Evolutionary conservation across 306 rosid species (phyloP).

Genomic region (Pueraria montana): DNA sequence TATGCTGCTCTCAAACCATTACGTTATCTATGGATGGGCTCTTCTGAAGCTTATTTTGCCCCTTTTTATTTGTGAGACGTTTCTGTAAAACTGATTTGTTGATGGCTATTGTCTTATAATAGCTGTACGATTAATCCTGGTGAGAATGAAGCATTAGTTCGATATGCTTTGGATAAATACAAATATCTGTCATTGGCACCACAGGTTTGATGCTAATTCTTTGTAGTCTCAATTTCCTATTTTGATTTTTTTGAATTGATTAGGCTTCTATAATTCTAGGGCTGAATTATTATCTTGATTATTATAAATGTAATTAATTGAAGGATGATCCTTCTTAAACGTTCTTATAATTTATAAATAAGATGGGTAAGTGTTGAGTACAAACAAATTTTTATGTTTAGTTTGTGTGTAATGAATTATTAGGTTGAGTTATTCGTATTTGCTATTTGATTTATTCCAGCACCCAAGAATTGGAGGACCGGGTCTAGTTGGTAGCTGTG

Average conservation of each 20-base stretch:
- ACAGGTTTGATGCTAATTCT: slow-evolving; percentile 68
- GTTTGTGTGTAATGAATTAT: slow-evolving; percentile 2
- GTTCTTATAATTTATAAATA: background rate
- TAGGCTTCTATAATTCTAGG: slow-evolving; percentile 36
- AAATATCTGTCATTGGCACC: slow-evolving; percentile 80
- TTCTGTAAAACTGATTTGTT: slow-evolving; percentile 41
- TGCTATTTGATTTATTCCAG: slow-evolving; percentile 60
- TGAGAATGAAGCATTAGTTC: slow-evolving; percentile 96
- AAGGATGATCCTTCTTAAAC: slow-evolving; percentile 26
- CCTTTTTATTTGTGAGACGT: background rate
- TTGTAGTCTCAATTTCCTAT: slow-evolving; percentile 22
- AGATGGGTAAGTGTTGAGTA: background rate
- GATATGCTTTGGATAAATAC: slow-evolving; percentile 91
- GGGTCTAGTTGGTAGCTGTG: slow-evolving; percentile 81
- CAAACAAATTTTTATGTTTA: slow-evolving; percentile 13
- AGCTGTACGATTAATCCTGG: slow-evolving; percentile 98
- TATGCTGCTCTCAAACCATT: slow-evolving; percentile 7
- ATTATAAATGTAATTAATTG: slow-evolving; percentile 31
- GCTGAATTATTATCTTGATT: slow-evolving; percentile 19
- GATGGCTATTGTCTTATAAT: slow-evolving; percentile 10
- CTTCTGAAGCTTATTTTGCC: background rate
- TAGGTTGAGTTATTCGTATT: slow-evolving; percentile 11
- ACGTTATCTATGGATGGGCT: background rate
- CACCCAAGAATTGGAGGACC: slow-evolving; percentile 96
- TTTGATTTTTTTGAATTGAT: background rate